Evolutionary conservation across 768 basidiomycete genomes (phyloP), one percentile per base, ranked within the genome.

Genomic region (Leccinum broughii): DNA sequence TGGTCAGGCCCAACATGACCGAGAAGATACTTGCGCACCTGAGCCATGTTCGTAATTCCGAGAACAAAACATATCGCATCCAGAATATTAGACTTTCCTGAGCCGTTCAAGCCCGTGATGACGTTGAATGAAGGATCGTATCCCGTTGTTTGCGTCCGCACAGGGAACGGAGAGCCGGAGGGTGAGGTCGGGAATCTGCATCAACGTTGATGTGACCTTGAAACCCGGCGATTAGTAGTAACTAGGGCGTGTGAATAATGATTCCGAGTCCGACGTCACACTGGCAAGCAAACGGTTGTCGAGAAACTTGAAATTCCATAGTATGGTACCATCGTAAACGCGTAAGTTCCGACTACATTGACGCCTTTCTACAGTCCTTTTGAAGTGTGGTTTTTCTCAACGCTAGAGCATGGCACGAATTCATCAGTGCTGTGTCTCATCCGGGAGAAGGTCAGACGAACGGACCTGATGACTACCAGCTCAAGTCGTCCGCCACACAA

Each of bases 121-220:
- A 96, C 97, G 73, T 98, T 98, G 84, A 99, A 99, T 4, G 93
- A 96, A 6, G 92, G 77, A 72, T 98, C 96, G 93, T 96, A 99
- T 62, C 95, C 96, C 0, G 89, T 89, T 62, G 98, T 96, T 67
- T 92, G 91, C 0, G 97, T 98, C 54, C 96, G 85, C 30, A 95
- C 94, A 10, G 96, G 95, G 72, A 98, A 98, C 8, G 30, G 30
- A 30, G 30, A 30, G 30, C 30, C 30, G 30, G 30, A 30, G 30
- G 30, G 30, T 9, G 30, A 30, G 30, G 30, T 7, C 30, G 30
- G 9, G 30, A 8, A 30, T 30, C 30, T 30, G 30, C 30, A 30
- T 30, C 30, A 30, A 30, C 30, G 9, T 1, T 9, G 30, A 30
- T 30, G 28, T 28, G 30, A 30, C 30, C 30, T 30, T 30, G 30